Evolutionary conservation across 2,329 filamentous ascomycete genomes (phyloP).

Genomic region (Kalaharituber pfeilii): DNA sequence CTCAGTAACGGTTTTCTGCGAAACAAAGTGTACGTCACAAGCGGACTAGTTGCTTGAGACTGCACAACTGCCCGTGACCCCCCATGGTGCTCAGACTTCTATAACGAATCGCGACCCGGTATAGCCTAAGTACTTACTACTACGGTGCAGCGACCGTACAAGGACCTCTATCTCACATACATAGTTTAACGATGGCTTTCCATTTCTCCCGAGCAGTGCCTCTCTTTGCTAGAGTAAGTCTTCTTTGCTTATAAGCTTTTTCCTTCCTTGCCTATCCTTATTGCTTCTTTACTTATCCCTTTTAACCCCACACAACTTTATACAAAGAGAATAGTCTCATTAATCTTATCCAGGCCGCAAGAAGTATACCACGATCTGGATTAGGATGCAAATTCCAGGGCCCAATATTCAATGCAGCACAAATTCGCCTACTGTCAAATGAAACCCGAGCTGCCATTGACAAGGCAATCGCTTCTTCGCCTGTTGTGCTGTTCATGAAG

Average conservation of each 20-base stretch:
- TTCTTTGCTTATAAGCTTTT: background rate
- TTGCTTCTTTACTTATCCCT: too few species aligned
- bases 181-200: too few species aligned
- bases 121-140: too few species aligned
- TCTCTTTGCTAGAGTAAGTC: background rate
- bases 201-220: background rate
- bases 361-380: background rate
- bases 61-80: too few species aligned
- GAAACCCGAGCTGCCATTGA: slow-evolving; percentile 72
- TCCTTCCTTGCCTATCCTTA: background rate
- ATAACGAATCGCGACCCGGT: too few species aligned
- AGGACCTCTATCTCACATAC: too few species aligned
- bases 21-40: too few species aligned
- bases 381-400: background rate
- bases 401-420: slow-evolving; percentile 5
- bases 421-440: slow-evolving; percentile 55
- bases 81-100: too few species aligned
- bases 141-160: too few species aligned
- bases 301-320: too few species aligned
- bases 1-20: too few species aligned
- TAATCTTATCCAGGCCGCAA: background rate
- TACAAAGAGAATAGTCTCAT: background rate
- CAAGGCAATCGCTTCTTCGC: slow-evolving; percentile 69
- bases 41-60: too few species aligned
- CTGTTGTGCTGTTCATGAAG: slow-evolving; percentile 98